phyloP scores from a whole-genome alignment of 139 green algal genomes.

The Closterium sp. region DNA sequence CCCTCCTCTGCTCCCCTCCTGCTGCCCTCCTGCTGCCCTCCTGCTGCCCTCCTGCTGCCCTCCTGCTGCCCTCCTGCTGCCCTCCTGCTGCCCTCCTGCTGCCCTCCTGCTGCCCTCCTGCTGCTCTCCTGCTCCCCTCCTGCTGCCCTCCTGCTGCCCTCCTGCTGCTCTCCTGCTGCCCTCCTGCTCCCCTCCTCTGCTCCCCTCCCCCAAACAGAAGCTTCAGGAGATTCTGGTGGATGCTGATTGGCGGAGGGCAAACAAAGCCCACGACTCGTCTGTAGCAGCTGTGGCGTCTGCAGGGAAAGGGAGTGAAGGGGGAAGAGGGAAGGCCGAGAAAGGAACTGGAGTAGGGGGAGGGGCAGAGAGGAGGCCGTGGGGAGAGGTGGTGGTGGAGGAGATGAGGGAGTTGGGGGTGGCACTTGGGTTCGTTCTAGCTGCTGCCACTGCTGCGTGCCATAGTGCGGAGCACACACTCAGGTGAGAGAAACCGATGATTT shows the following conservation, averaged over 20 bases:
- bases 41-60: no score
- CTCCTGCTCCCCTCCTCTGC: no score
- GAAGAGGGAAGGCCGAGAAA: background rate
- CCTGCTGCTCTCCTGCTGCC: no score
- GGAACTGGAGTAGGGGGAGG: background rate
- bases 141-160: no score
- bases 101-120: no score
- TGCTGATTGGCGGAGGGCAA: background rate
- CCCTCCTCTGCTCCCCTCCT: no score
- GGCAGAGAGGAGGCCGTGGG: background rate
- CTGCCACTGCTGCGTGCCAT: background rate
- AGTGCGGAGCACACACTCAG: background rate
- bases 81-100: no score
- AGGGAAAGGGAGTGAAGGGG: background rate
- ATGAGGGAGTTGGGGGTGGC: background rate
- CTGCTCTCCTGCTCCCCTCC: no score
- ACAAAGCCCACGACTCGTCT: background rate
- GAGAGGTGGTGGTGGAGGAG: background rate
- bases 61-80: no score
- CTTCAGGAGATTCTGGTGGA: background rate
- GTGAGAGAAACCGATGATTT: background rate
- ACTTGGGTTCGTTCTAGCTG: background rate
- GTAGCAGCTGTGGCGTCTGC: background rate
- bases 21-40: no score
- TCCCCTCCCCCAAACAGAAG: background rate